Base-by-base conservation (phyloP, 495 filamentous ascomycete species). In the Trichoderma orchidacearum region DNA sequence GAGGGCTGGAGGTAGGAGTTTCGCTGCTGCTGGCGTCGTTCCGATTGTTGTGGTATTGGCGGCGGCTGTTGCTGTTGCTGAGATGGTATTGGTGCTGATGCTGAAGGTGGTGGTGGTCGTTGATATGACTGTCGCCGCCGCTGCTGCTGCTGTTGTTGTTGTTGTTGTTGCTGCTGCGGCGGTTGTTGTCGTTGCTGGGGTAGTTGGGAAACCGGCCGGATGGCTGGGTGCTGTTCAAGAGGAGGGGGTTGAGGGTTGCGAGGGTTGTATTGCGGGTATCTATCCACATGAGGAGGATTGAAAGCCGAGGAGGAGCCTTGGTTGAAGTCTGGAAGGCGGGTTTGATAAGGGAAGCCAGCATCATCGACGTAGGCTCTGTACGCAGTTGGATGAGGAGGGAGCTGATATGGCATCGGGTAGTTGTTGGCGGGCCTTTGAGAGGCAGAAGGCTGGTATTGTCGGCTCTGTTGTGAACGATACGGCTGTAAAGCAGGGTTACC, bases 1-100 rank as follows among this genome's bases (percentile, higher is more conserved):
- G 54, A n/a, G 60, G 53, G 5, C 8, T 45, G 36, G n/a, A 45
- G n/a, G n/a, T 48, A 53, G 15, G 35, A 51, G 12, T 59, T 41
- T 51, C 35, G 54, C 12, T 53, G 59, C 31, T 59, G 57, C 32
- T 31, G 53, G 32, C 41, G 51, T 54, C 50, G 57, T 29, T 58
- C 48, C 4, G 29, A 15, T 54, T 57, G 57, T 27, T 34, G 48
- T n/a, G 8, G 18, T 30, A 34, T 45, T 11, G 36, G 58, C 38
- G 25, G 54, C 18, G 18, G 54, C 27, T n/a, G 48, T 29, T 59
- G 58, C 38, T 56, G 55, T 30, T 7, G 55, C 54, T 48, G 54
- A 13, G 5, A n/a, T n/a, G 32, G 32, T n/a, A 35, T 15, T 23
- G 30, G 29, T 31, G 51, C n/a, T 56, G 50, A n/a, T n/a, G n/a